These are phyloP conservation scores for Blastosporella zonata DNA, from an alignment of 1,284 basidiomycete genomes.

Conservation along the genomic window DNA sequence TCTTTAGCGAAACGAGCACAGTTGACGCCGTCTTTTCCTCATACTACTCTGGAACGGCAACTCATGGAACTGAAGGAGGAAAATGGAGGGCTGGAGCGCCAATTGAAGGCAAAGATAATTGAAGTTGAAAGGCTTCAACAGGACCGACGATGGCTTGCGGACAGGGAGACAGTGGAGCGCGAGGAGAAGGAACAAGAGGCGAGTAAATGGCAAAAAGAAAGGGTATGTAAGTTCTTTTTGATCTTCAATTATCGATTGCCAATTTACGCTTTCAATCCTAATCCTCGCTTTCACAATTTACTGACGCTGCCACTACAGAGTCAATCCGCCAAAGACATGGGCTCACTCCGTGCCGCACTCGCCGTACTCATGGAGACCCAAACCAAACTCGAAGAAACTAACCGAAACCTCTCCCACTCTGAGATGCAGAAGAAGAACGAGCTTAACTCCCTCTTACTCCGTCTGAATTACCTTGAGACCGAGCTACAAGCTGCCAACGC, in stretches of 20 bases:
- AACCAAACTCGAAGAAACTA: constrained; percentile 40
- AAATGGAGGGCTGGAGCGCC: constrained; percentile 59
- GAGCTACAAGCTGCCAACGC: constrained; percentile 13
- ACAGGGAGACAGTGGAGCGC: constrained; percentile 54
- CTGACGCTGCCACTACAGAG: constrained; percentile 20
- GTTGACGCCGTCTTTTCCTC: constrained; percentile 55
- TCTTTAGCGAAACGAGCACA: constrained; percentile 38
- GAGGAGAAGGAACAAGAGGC: constrained; percentile 59
- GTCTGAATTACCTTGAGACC: constrained; percentile 36
- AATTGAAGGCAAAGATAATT: constrained; percentile 57
- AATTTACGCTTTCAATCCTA: background rate
- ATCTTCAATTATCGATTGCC: background rate
- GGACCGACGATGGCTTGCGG: constrained; percentile 62
- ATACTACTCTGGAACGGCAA: constrained; percentile 59
- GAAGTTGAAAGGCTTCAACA: constrained; percentile 56
- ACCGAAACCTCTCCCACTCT: constrained; percentile 43
- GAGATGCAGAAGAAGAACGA: constrained; percentile 47
- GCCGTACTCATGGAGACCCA: constrained; percentile 52
- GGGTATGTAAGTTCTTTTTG: constrained; percentile 28
- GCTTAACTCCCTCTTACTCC: constrained; percentile 42
- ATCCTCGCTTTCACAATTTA: background rate
- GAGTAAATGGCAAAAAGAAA: constrained; percentile 45
- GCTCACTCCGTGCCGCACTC: constrained; percentile 43
- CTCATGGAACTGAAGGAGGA: constrained; percentile 54
- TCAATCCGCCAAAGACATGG: constrained; percentile 44